These are phyloP conservation scores for Groenewaldozyma salmanticensis DNA, from an alignment of 805 yeast genomes.

Conservation along the genomic window DNA sequence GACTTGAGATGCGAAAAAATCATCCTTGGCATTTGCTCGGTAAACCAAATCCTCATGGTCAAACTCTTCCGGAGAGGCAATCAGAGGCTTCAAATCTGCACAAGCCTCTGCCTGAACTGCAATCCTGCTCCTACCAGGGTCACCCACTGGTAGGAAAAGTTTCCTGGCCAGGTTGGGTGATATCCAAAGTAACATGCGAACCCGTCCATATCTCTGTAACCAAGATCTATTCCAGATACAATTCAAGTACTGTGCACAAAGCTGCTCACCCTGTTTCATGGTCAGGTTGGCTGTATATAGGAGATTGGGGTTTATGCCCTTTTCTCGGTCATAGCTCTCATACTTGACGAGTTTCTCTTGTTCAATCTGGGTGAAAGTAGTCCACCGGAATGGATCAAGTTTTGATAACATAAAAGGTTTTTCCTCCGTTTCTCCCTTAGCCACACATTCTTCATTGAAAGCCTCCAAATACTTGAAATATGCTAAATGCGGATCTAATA, in stretches of 20 bases:
- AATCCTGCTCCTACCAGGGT: conserved; percentile 46
- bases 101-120: conserved; percentile 57
- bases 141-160: conserved; percentile 47
- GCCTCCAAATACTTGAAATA: conserved; percentile 19
- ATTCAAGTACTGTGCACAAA: conserved; percentile 64
- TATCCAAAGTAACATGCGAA: conserved; percentile 63
- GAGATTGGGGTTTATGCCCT: conserved; percentile 41
- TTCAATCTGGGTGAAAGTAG: conserved; percentile 39
- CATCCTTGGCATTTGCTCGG: conserved; percentile 4
- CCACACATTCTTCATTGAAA: conserved; percentile 1
- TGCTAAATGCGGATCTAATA: conserved; percentile 44
- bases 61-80: conserved; percentile 25
- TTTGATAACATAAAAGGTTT: conserved; percentile 21
- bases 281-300: conserved; percentile 53
- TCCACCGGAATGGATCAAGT: conserved; percentile 62
- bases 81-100: conserved; percentile 49
- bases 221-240: conserved; percentile 64
- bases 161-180: conserved; percentile 52
- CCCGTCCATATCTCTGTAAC: conserved; percentile 65
- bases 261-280: conserved; percentile 49
- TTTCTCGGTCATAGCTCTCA: conserved; percentile 24
- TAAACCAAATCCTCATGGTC: background rate
- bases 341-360: conserved; percentile 33
- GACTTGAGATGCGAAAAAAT: conserved; percentile 6
- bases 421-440: background rate